phyloP scores from a whole-genome alignment of 495 filamentous ascomycete genomes.

The Penicillium canariense region DNA sequence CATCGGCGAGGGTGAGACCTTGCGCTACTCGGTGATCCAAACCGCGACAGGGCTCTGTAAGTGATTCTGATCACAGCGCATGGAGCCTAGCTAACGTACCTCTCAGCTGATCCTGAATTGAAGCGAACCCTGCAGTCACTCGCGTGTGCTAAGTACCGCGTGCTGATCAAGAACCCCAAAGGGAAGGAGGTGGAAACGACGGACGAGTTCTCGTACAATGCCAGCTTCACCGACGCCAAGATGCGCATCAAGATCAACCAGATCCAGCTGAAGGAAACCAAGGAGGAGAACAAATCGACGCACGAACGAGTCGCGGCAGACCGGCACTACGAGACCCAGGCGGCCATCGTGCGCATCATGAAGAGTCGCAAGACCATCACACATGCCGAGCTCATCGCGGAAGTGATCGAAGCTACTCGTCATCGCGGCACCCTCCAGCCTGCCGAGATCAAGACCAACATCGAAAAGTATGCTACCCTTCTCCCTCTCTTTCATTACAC shows the following conservation, averaged over 20 bases:
- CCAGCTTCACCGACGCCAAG: slow-evolving; percentile 72
- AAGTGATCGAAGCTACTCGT: slow-evolving; percentile 87
- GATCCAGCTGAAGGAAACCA: slow-evolving; percentile 93
- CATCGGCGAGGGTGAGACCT: slow-evolving; percentile 48
- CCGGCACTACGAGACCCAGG: slow-evolving; percentile 92
- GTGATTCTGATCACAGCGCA: slow-evolving; percentile 8
- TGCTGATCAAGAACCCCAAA: slow-evolving; percentile 83
- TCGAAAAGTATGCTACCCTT: slow-evolving; percentile 71
- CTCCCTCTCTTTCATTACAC: neutral
- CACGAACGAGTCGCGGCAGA: slow-evolving; percentile 87
- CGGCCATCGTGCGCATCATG: slow-evolving; percentile 96
- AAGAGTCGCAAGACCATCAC: slow-evolving; percentile 87
- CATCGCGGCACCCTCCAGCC: slow-evolving; percentile 79
- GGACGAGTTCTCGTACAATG: slow-evolving; percentile 81
- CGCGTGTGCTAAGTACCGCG: slow-evolving; percentile 82
- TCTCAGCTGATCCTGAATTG: slow-evolving; percentile 67
- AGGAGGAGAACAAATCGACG: slow-evolving; percentile 86
- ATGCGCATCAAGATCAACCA: slow-evolving; percentile 97
- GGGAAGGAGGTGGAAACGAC: slow-evolving; percentile 71
- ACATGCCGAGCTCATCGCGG: slow-evolving; percentile 75
- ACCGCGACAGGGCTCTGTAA: slow-evolving; percentile 65
- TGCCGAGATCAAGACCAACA: slow-evolving; percentile 89
- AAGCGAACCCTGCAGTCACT: slow-evolving; percentile 90
- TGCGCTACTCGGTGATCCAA: slow-evolving; percentile 70
- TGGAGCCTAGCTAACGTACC: slow-evolving; percentile 21